Percentiles rank a stretch among this genome's conserved stretches.
Conservation (phyloP, 768 basidiomycete genomes). For the Termitomyces sp. region DNA sequence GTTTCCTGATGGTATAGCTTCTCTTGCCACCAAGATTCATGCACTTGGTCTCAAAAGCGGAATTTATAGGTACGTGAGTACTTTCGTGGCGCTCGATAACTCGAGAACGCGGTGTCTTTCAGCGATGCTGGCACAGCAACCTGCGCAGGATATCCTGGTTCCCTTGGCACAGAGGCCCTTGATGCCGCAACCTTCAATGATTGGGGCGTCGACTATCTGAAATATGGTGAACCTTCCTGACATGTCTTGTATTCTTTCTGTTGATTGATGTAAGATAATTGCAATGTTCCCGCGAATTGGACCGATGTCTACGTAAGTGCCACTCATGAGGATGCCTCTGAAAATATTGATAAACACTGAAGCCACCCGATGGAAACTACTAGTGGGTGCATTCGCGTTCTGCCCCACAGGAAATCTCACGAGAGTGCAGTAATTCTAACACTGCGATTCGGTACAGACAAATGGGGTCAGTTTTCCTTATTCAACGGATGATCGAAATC, state of each 20-base stretch:
- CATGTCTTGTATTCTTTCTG: not conserved
- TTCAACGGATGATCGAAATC: not conserved
- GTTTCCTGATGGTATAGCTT: conserved; percentile 47
- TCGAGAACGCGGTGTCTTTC: not conserved
- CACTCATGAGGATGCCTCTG: not conserved
- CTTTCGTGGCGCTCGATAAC: not conserved
- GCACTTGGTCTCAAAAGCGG: conserved; percentile 43
- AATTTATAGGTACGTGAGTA: conserved; percentile 37
- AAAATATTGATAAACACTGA: conserved; percentile 13
- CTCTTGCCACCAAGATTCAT: conserved; percentile 39
- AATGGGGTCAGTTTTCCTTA: conserved; percentile 37
- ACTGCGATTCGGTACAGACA: conserved; percentile 51
- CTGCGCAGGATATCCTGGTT: conserved; percentile 53
- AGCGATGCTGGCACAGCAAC: conserved; percentile 51
- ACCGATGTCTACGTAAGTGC: conserved; percentile 32
- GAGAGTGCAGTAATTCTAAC: conserved; percentile 41
- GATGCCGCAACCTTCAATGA: conserved; percentile 47
- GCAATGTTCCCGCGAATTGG: conserved; percentile 49
- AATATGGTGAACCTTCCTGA: conserved; percentile 35
- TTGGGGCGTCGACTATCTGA: conserved; percentile 56
- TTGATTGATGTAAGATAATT: conserved; percentile 37
- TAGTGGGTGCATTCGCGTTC: conserved; percentile 31
- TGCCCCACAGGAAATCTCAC: not conserved
- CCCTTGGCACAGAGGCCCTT: conserved; percentile 40
- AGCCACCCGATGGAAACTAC: conserved; percentile 36